Conservation (phyloP, 768 basidiomycete species). For the Leccinum sublutescens region DNA sequence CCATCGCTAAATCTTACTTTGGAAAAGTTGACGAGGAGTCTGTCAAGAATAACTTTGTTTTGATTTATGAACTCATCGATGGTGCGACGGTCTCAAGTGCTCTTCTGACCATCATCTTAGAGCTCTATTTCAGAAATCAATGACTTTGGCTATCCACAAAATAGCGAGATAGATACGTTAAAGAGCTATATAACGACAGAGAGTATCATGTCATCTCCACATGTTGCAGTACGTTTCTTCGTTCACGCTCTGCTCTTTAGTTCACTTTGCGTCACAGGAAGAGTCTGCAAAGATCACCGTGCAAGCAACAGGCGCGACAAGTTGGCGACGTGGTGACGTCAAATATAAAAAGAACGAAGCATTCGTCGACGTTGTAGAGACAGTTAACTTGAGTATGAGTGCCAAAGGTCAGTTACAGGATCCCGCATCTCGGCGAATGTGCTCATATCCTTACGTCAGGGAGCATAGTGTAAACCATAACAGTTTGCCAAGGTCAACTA, state of each 20-base stretch:
- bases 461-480: constrained; percentile 41
- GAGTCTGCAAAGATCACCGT: constrained; percentile 96
- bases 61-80: constrained; percentile 97
- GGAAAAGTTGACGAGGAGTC: constrained; percentile 98
- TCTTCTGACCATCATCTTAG: constrained; percentile 7
- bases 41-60: constrained; percentile 98
- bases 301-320: constrained; percentile 95
- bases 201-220: constrained; percentile 84
- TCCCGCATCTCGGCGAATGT: neutral
- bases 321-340: constrained; percentile 93
- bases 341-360: constrained; percentile 99
- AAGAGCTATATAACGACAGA: constrained; percentile 99
- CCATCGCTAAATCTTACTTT: constrained; percentile 94
- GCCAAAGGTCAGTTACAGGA: constrained; percentile 62
- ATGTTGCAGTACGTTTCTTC: constrained; percentile 63
- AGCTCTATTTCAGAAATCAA: constrained; percentile 70
- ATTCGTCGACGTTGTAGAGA: constrained; percentile 99
- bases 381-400: constrained; percentile 95
- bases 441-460: constrained; percentile 45
- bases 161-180: constrained; percentile 96
- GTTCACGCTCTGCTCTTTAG: neutral
- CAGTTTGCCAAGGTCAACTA: too few relatives aligned
- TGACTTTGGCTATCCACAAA: constrained; percentile 99
- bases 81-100: constrained; percentile 47
- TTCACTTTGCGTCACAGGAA: constrained; percentile 52